Conservation (phyloP, 352 stramenopile species). For the Globisporangium megalacanthum region DNA sequence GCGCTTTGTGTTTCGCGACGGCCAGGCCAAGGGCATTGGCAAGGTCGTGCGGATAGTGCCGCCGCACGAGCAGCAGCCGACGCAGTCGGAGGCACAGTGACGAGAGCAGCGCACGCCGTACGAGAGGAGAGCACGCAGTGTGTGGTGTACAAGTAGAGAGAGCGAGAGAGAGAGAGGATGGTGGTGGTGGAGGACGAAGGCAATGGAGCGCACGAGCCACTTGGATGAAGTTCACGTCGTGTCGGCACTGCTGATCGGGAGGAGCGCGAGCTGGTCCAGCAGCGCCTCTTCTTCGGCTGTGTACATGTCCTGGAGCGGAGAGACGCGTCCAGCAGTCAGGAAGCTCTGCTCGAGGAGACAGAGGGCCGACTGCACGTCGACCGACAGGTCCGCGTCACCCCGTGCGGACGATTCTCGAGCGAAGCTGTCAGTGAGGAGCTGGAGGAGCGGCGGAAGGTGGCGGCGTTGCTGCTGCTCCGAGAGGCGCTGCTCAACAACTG, state of each 20-base stretch:
- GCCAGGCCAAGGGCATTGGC: slow-evolving; percentile 95
- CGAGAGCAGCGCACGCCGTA: not conserved
- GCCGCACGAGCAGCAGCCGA: slow-evolving; percentile 14
- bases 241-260: slow-evolving; percentile 18
- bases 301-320: slow-evolving; percentile 73
- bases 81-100: not conserved
- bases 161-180: not conserved
- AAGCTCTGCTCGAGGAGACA: slow-evolving; percentile 68
- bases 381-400: slow-evolving; percentile 31
- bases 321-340: slow-evolving; percentile 39
- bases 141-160: slow-evolving; percentile 2
- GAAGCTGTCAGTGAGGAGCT: slow-evolving; percentile 31
- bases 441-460: slow-evolving; percentile 35
- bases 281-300: slow-evolving; percentile 69
- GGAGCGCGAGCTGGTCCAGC: slow-evolving; percentile 44
- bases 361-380: slow-evolving; percentile 64
- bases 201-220: not conserved
- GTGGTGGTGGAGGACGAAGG: not conserved
- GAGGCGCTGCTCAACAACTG: slow-evolving; percentile 30
- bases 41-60: slow-evolving; percentile 84
- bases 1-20: slow-evolving; percentile 97
- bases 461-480: slow-evolving; percentile 32
- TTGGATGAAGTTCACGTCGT: not conserved
- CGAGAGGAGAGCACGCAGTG: not conserved
- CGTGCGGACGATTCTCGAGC: slow-evolving; percentile 18